Evolutionary conservation across 345 rosid species (phyloP), one percentile per base, ranked within the genome.

Genomic region (Eucalyptus pauciflora): DNA sequence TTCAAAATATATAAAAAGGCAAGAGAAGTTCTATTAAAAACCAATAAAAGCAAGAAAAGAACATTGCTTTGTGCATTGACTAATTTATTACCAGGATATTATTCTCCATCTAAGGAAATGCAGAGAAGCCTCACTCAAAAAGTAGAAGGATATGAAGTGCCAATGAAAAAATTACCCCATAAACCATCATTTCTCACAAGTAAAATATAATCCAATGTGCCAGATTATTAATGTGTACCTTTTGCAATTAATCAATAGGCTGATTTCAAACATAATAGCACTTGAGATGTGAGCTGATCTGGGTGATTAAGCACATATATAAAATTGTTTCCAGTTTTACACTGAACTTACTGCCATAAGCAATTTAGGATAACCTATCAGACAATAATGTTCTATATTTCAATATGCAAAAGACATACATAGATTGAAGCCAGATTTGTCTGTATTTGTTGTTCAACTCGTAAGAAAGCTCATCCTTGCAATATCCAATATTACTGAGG

Each of bases 401-500:
- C 48, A 67, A 69, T 85, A 27, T 27, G 37, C 52, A 71, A 71
- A 88, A 62, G 90, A 85, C 91, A 46, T 93, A 96, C 99, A 94
- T 93, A 46, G 97, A 91, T 71, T 96, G 97, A 69, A 91, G 91
- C 99, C 99, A 98, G 90, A 95, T 94, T 90, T 91, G 90, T 90
- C 93, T 97, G 95, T 93, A 95, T 92, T 94, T 98, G 90, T 94
- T 93, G 95, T 94, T 95, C 93, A 98, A 91, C 94, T 96, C 98
- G 15, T 89, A 90, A 41, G 96, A 93, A 91, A 98, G 96, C 89
- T 97, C 99, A 67, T 96, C 99, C 94, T 96, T 98, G 97, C 99
- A 98, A 89, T 95, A 97, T 87, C 99, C 99, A 80, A 97, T 94
- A 93, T 98, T 97, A 90, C 99, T 98, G 54, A 96, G 92, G 88